Percentiles rank a stretch among this genome's conserved stretches.
Conservation (phyloP, 306 rosid genomes). For the Dalbergia cochinchinensis region DNA sequence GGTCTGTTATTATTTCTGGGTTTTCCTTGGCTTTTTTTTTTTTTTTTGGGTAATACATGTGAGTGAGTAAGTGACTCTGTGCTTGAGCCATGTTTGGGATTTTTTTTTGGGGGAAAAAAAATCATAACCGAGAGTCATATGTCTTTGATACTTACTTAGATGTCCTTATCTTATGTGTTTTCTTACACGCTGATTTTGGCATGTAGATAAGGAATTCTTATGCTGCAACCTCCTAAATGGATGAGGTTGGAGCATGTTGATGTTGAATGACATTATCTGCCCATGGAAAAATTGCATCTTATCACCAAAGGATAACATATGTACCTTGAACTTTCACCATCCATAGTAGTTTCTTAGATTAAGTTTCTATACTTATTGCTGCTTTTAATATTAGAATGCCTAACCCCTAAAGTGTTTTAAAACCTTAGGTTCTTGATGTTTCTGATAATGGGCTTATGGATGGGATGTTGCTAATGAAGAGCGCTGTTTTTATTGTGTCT, state of each 20-base stretch:
- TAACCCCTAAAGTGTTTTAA: slow-evolving; percentile 15
- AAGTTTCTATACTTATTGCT: slow-evolving; percentile 28
- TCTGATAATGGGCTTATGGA: slow-evolving; percentile 12
- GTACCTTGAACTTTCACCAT: not conserved
- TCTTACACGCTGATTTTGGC: not conserved
- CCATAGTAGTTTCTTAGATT: slow-evolving; percentile 17
- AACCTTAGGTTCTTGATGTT: slow-evolving; percentile 4
- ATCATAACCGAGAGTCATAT: not conserved
- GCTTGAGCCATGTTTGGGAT: not conserved
- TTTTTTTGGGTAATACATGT: not conserved
- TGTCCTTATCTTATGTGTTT: not conserved
- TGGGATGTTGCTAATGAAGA: slow-evolving; percentile 5
- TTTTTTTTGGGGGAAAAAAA: not conserved
- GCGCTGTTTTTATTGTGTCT: slow-evolving; percentile 1
- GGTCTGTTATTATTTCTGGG: slow-evolving; percentile 54
- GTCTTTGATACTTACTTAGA: slow-evolving; percentile 1
- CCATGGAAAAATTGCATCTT: not conserved
- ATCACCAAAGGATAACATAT: not conserved
- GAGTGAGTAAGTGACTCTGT: not conserved
- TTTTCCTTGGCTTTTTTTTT: slow-evolving; percentile 20
- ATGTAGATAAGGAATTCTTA: slow-evolving; percentile 4
- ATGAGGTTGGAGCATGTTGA: slow-evolving; percentile 16
- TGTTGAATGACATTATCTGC: slow-evolving; percentile 12
- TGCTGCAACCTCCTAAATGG: slow-evolving; percentile 13
- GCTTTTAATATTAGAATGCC: slow-evolving; percentile 28